phyloP scores from a whole-genome alignment of 345 rosid species.

The Heritiera littoralis region DNA sequence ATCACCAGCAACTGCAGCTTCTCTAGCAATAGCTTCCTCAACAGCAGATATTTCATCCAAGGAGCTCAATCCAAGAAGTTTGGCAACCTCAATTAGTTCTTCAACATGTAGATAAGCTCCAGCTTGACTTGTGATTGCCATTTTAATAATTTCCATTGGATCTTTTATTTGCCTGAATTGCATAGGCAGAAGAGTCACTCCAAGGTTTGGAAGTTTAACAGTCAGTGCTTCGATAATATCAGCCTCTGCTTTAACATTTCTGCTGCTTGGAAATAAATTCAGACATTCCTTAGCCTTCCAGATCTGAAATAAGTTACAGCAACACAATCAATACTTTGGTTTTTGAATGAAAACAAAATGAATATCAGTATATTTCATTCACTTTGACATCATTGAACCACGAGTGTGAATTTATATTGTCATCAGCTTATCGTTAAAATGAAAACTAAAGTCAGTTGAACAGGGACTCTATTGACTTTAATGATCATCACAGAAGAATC shows the following conservation, averaged over 20 bases:
- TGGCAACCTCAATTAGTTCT: constrained; percentile 90
- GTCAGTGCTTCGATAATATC: constrained; percentile 85
- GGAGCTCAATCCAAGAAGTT: constrained; percentile 88
- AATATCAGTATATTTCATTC: not conserved
- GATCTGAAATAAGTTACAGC: constrained; percentile 54
- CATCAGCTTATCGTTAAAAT: not conserved
- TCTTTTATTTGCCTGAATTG: constrained; percentile 95
- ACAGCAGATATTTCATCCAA: constrained; percentile 73
- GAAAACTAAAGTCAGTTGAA: not conserved
- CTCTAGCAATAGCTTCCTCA: constrained; percentile 98
- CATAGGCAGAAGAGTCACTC: constrained; percentile 84
- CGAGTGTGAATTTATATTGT: not conserved
- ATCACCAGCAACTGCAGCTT: constrained; percentile 97
- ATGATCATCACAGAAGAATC: not conserved
- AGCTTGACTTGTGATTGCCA: constrained; percentile 85
- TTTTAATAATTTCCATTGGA: constrained; percentile 93
- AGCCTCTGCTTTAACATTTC: constrained; percentile 77
- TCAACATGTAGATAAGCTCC: constrained; percentile 92
- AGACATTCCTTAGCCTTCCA: constrained; percentile 99
- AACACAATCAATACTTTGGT: constrained; percentile 18
- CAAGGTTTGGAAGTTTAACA: constrained; percentile 86
- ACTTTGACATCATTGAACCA: not conserved
- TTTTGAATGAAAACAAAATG: not conserved
- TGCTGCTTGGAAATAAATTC: constrained; percentile 76
- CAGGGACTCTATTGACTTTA: not conserved